A percentile compares a stretch with the other conserved stretches of the same genome.
These are phyloP conservation scores for Medicago ruthenica DNA, from an alignment of 306 rosid genomes.

Conservation along the genomic window DNA sequence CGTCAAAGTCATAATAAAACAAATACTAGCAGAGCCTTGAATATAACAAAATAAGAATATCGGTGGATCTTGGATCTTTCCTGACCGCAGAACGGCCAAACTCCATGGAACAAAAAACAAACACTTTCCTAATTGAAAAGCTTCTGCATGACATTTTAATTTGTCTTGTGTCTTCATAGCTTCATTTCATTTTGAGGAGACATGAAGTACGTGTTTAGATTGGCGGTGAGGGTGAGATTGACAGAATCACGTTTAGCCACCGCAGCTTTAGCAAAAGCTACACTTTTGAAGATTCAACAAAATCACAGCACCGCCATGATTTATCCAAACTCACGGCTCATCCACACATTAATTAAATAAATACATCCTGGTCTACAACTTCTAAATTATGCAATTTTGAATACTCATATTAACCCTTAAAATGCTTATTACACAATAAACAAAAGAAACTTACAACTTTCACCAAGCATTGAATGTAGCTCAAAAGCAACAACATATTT, in stretches of 20 bases:
- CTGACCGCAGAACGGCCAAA: slow-evolving; percentile 4
- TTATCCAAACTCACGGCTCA: no score
- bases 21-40: neutral
- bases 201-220: neutral
- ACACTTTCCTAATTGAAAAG: neutral
- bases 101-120: neutral
- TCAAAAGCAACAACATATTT: neutral
- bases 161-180: neutral
- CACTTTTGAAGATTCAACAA: no score
- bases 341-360: neutral
- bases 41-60: slow-evolving; percentile 12
- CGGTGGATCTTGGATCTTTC: slow-evolving; percentile 4
- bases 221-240: no score
- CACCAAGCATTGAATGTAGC: slow-evolving; percentile 13
- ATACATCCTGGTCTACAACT: neutral
- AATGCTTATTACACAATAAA: neutral
- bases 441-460: neutral
- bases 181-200: neutral
- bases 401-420: neutral
- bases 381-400: neutral
- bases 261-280: no score
- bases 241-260: no score
- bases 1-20: slow-evolving; percentile 5
- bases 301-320: no score
- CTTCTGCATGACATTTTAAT: neutral